Evolutionary conservation across 2,329 filamentous ascomycete genomes (phyloP).

Genomic region (Tolypocladium tropicale): DNA sequence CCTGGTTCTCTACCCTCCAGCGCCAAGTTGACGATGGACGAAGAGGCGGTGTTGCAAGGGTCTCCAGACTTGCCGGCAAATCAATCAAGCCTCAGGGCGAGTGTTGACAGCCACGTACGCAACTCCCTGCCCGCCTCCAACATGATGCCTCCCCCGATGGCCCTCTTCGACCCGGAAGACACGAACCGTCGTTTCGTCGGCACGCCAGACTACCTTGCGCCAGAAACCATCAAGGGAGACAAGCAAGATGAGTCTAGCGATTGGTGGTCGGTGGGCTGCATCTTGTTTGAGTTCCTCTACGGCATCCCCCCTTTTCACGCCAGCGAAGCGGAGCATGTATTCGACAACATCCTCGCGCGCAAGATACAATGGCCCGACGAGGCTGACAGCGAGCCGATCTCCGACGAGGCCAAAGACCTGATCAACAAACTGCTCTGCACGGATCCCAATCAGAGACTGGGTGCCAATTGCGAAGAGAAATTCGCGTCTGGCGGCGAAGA

Average conservation of each 20-base stretch:
- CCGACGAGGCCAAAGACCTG: conserved; percentile 81
- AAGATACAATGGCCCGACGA: conserved; percentile 90
- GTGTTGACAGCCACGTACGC: conserved; percentile 22
- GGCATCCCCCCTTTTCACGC: conserved; percentile 93
- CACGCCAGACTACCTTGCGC: conserved; percentile 92
- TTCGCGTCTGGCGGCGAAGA: conserved; percentile 79
- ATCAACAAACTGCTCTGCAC: conserved; percentile 87
- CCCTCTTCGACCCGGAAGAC: conserved; percentile 90
- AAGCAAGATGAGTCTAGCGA: conserved; percentile 97
- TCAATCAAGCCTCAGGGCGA: conserved; percentile 15
- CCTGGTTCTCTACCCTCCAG: conserved; percentile 31
- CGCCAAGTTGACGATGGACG: conserved; percentile 55
- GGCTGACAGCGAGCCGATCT: conserved; percentile 61
- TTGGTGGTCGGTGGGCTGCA: conserved; percentile 99
- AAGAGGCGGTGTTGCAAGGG: conserved; percentile 60
- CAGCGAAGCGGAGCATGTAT: conserved; percentile 80
- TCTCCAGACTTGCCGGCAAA: conserved; percentile 65
- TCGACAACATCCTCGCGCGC: conserved; percentile 87
- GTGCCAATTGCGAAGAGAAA: conserved; percentile 76
- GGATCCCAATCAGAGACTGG: conserved; percentile 71
- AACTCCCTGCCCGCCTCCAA: conserved; percentile 37
- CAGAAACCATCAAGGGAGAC: conserved; percentile 90
- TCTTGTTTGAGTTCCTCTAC: conserved; percentile 91
- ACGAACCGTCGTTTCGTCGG: conserved; percentile 89
- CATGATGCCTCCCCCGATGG: conserved; percentile 87